These are phyloP conservation scores for Exophiala bonariae DNA, from an alignment of 2,329 filamentous ascomycete species.

Conservation along the genomic window DNA sequence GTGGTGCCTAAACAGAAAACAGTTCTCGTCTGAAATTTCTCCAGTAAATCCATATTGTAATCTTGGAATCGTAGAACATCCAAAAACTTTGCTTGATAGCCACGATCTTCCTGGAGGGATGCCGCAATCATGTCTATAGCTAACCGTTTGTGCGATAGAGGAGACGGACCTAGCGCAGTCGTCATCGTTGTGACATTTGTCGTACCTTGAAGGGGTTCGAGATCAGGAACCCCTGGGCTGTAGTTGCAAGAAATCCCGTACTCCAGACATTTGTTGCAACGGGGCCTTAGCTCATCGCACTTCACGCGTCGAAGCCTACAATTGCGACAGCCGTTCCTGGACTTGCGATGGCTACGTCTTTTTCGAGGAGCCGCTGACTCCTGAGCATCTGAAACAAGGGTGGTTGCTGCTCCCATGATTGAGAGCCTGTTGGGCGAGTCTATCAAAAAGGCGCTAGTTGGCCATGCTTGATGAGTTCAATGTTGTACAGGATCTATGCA, in stretches of 20 bases:
- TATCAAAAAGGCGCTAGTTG: no score
- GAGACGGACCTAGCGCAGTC: slow-evolving; percentile 4
- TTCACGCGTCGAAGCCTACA: slow-evolving; percentile 54
- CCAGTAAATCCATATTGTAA: background rate
- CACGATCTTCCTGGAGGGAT: background rate
- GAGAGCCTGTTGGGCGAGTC: no score
- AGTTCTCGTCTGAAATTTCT: slow-evolving; percentile 13
- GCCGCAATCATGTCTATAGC: background rate
- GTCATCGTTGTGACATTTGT: background rate
- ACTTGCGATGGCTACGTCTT: slow-evolving; percentile 31
- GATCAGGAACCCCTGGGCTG: slow-evolving; percentile 40
- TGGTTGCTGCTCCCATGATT: no score
- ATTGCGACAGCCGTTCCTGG: slow-evolving; percentile 50
- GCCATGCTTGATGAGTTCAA: no score
- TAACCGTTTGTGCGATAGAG: slow-evolving; percentile 13
- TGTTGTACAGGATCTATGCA: no score
- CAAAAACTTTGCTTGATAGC: background rate
- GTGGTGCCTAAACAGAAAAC: slow-evolving; percentile 1
- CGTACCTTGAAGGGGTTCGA: slow-evolving; percentile 25
- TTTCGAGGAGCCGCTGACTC: background rate
- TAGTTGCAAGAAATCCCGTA: slow-evolving; percentile 49
- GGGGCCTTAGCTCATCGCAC: slow-evolving; percentile 49
- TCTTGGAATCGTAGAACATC: background rate
- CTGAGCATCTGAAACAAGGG: no score
- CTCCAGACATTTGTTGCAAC: slow-evolving; percentile 43